phyloP scores from a whole-genome alignment of 2,329 filamentous ascomycete species.

The Arthrobotrys conoides region DNA sequence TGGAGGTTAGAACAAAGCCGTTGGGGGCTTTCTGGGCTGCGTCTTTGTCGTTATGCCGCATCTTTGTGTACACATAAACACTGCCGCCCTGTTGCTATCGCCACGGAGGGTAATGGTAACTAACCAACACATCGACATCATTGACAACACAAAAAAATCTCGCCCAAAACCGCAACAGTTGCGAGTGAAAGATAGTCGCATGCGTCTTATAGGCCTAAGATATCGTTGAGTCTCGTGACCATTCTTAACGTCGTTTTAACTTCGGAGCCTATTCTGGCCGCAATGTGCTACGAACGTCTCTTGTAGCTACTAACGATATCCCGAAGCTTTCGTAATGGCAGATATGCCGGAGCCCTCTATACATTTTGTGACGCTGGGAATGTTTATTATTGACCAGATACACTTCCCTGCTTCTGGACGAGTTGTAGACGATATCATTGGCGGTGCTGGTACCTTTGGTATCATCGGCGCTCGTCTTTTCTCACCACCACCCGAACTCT shows the following conservation, averaged over 20 bases:
- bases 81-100: slow-evolving; percentile 37
- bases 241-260: background rate
- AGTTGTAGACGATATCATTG: slow-evolving; percentile 81
- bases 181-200: background rate
- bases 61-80: slow-evolving; percentile 56
- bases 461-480: slow-evolving; percentile 90
- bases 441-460: slow-evolving; percentile 84
- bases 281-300: background rate
- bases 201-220: background rate
- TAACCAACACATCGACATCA: slow-evolving; percentile 48
- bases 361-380: slow-evolving; percentile 79
- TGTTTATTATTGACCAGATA: slow-evolving; percentile 90
- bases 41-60: slow-evolving; percentile 41
- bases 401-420: slow-evolving; percentile 77
- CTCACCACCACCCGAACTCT: slow-evolving; percentile 76
- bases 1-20: slow-evolving; percentile 11
- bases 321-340: slow-evolving; percentile 4
- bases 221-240: slow-evolving; percentile 15
- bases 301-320: background rate
- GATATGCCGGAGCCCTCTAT: slow-evolving; percentile 64
- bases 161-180: background rate
- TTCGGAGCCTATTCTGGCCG: background rate
- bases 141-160: slow-evolving; percentile 46
- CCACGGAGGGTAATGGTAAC: slow-evolving; percentile 30
- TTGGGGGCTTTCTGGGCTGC: slow-evolving; percentile 10